Percentiles rank a stretch among this genome's conserved stretches.
Evolutionary conservation across 768 basidiomycete species (phyloP).

Genomic region (Russula sp.): DNA sequence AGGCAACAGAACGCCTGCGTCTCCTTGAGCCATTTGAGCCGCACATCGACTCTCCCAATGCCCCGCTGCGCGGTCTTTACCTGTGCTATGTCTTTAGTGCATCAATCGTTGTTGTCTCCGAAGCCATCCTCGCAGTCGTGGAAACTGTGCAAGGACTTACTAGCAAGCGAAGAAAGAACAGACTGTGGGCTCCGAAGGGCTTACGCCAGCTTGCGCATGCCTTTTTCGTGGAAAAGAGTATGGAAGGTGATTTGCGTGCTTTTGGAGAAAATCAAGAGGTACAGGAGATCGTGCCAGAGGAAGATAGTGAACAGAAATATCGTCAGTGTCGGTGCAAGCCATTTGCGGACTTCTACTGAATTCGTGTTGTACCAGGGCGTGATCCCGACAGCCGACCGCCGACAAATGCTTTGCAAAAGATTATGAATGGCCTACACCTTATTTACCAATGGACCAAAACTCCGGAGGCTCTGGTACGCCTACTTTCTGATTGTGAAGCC

Average conservation of each 20-base stretch:
- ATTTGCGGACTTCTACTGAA: not conserved
- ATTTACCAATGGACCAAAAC: conserved; percentile 39
- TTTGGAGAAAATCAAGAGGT: conserved; percentile 31
- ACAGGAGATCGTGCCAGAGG: conserved; percentile 28
- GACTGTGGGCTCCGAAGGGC: conserved; percentile 48
- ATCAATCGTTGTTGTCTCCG: conserved; percentile 37
- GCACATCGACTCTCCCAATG: conserved; percentile 30
- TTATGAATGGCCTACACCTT: conserved; percentile 33
- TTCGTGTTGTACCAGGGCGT: conserved; percentile 26
- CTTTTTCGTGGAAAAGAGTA: conserved; percentile 27
- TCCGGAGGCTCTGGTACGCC: conserved; percentile 36
- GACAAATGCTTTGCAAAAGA: conserved; percentile 36
- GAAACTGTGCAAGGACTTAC: conserved; percentile 36
- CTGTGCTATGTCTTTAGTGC: conserved; percentile 46
- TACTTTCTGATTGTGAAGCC: not conserved
- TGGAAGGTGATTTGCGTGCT: conserved; percentile 26
- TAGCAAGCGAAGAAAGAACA: conserved; percentile 34
- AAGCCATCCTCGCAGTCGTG: conserved; percentile 35
- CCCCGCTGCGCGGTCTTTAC: conserved; percentile 41
- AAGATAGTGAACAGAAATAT: conserved; percentile 19
- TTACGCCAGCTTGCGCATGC: conserved; percentile 33
- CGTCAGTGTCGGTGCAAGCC: conserved; percentile 15
- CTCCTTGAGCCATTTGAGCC: conserved; percentile 41
- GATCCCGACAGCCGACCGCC: conserved; percentile 48
- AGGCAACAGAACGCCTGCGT: conserved; percentile 30